Evolutionary conservation across 345 rosid species (phyloP).

Genomic region (Noccaea caerulescens): DNA sequence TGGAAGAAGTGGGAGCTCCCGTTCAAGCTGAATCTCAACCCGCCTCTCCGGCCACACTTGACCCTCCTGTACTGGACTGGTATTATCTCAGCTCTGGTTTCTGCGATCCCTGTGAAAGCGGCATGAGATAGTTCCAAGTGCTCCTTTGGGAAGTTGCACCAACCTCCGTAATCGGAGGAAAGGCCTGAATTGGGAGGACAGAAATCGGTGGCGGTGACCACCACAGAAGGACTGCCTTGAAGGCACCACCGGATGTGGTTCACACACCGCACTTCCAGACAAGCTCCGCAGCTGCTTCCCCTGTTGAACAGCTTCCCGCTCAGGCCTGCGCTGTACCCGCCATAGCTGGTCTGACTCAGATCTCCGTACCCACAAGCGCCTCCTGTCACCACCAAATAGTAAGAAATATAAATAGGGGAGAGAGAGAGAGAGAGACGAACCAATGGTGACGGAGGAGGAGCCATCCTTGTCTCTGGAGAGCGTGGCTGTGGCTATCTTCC

Average conservation of each 20-base stretch:
- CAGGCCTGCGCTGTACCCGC: slow-evolving; percentile 72
- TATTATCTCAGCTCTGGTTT: slow-evolving; percentile 64
- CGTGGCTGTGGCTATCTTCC: slow-evolving; percentile 92
- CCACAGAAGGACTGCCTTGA: slow-evolving; percentile 79
- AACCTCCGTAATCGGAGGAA: slow-evolving; percentile 81
- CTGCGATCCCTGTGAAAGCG: slow-evolving; percentile 85
- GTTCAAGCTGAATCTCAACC: slow-evolving; percentile 72
- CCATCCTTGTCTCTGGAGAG: slow-evolving; percentile 64
- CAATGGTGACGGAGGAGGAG: slow-evolving; percentile 60
- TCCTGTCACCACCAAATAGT: slow-evolving; percentile 50
- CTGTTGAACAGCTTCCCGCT: slow-evolving; percentile 78
- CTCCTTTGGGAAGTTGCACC: slow-evolving; percentile 91
- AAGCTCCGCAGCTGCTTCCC: slow-evolving; percentile 91
- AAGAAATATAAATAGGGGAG: background rate
- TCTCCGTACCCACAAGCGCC: slow-evolving; percentile 98
- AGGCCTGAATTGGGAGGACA: slow-evolving; percentile 92
- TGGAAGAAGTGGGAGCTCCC: slow-evolving; percentile 75
- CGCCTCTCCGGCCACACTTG: slow-evolving; percentile 70
- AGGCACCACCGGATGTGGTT: slow-evolving; percentile 85
- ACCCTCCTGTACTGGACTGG: slow-evolving; percentile 88
- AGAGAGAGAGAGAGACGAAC: slow-evolving; percentile 43
- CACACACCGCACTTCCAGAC: slow-evolving; percentile 86
- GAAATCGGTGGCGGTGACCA: slow-evolving; percentile 90
- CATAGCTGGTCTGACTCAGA: slow-evolving; percentile 70
- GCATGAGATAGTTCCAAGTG: slow-evolving; percentile 92